phyloP scores from a whole-genome alignment of 768 basidiomycete genomes.

The Glaciozyma martinii region DNA sequence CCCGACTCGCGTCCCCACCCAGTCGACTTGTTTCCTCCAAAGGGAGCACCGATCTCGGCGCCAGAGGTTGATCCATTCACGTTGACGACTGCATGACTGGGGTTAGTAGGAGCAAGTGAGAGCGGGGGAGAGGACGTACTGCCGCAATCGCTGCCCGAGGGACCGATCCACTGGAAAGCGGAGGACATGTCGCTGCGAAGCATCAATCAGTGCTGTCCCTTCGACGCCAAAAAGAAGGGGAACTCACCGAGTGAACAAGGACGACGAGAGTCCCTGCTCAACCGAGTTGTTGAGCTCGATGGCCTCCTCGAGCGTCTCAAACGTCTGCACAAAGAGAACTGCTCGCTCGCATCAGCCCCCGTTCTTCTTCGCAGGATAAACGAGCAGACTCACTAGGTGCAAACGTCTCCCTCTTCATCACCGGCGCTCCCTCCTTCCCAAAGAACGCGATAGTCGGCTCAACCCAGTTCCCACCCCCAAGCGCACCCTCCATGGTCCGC shows the following conservation, averaged over 20 bases:
- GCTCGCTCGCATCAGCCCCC: conserved; percentile 79
- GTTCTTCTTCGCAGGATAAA: conserved; percentile 54
- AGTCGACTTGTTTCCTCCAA: conserved; percentile 68
- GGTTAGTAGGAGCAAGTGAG: too few species aligned
- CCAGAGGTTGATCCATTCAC: conserved; percentile 62
- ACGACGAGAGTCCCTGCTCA: conserved; percentile 82
- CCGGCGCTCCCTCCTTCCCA: conserved; percentile 13
- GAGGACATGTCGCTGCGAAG: conserved; percentile 54
- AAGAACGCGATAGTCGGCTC: conserved; percentile 68
- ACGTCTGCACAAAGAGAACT: conserved; percentile 74
- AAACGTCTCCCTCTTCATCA: conserved; percentile 35
- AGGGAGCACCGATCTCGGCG: conserved; percentile 73
- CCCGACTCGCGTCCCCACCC: conserved; percentile 88
- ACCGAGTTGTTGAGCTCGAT: conserved; percentile 82
- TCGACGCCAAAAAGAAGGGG: not conserved
- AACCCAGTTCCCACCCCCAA: conserved; percentile 73
- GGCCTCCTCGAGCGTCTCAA: conserved; percentile 40
- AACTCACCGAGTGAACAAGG: conserved; percentile 62
- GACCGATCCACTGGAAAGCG: conserved; percentile 85
- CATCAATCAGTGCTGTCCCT: not conserved
- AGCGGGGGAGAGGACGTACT: too few species aligned
- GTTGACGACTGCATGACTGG: conserved; percentile 38
- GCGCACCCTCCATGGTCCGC: conserved; percentile 41
- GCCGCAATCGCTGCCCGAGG: conserved; percentile 77
- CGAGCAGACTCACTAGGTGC: conserved; percentile 27